A percentile compares a stretch with the other conserved stretches of the same genome.
Evolutionary conservation across 2,329 filamentous ascomycete genomes (phyloP).

Genomic region (Tolypocladium cylindrosporum): DNA sequence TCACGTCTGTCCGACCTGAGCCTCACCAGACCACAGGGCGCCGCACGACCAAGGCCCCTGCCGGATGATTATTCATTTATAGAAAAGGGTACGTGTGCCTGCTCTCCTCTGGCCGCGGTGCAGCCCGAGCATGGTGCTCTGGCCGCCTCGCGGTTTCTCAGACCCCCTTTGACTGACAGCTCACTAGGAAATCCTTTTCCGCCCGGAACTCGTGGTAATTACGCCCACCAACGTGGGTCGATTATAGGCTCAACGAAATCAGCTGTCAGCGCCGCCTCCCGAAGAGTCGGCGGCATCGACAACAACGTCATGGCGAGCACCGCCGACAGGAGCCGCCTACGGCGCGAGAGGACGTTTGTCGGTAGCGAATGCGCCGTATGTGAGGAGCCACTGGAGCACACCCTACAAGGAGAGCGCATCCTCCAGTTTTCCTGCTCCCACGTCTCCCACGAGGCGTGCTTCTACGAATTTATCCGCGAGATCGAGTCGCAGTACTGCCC

Average conservation of each 20-base stretch:
- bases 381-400: slow-evolving; percentile 94
- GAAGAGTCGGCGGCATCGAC: slow-evolving; percentile 26
- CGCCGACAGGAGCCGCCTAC: slow-evolving; percentile 64
- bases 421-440: slow-evolving; percentile 95
- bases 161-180: neutral
- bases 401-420: slow-evolving; percentile 83
- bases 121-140: neutral
- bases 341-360: slow-evolving; percentile 89
- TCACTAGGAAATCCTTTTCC: slow-evolving; percentile 15
- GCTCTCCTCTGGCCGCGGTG: neutral
- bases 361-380: slow-evolving; percentile 92
- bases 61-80: slow-evolving; percentile 23
- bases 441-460: slow-evolving; percentile 95
- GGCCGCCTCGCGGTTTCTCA: neutral
- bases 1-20: slow-evolving; percentile 18
- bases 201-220: slow-evolving; percentile 14
- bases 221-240: slow-evolving; percentile 19
- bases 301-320: slow-evolving; percentile 34
- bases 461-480: slow-evolving; percentile 96
- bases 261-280: slow-evolving; percentile 18
- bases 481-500: slow-evolving; percentile 92
- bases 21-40: slow-evolving; percentile 15
- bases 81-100: slow-evolving; percentile 27
- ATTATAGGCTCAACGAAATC: slow-evolving; percentile 23
- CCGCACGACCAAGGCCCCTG: slow-evolving; percentile 15